phyloP scores from a whole-genome alignment of 768 basidiomycete species.

The Hypholoma sublateritium region DNA sequence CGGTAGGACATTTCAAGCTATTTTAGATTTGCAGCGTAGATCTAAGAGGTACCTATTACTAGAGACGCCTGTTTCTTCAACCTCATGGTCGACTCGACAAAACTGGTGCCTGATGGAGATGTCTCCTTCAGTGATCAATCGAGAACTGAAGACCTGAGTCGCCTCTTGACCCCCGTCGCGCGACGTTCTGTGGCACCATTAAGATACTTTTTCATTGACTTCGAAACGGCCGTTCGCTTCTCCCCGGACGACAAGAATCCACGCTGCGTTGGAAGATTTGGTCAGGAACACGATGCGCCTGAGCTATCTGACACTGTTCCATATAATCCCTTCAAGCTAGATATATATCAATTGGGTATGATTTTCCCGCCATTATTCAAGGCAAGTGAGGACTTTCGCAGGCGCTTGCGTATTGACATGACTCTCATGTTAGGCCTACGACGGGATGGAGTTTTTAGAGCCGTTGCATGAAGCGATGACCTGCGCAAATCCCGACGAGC shows the following conservation, averaged over 20 bases:
- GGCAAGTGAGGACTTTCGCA: not conserved
- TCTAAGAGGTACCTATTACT: not conserved
- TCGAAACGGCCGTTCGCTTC: constrained; percentile 14
- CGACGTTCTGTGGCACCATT: constrained; percentile 20
- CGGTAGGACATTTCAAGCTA: not conserved
- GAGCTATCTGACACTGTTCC: constrained; percentile 20
- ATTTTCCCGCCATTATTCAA: constrained; percentile 3
- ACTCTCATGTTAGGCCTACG: not conserved
- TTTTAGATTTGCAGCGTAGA: not conserved
- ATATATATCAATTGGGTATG: constrained; percentile 25
- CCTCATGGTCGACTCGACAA: constrained; percentile 15
- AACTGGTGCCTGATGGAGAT: constrained; percentile 11
- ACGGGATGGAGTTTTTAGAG: not conserved
- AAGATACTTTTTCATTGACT: constrained; percentile 28
- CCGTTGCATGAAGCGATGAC: constrained; percentile 6
- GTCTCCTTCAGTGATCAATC: not conserved
- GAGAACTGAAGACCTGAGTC: not conserved
- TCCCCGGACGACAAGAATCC: not conserved
- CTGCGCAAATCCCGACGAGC: not conserved
- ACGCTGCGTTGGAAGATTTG: constrained; percentile 6
- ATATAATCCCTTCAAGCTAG: constrained; percentile 27
- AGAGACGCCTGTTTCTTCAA: constrained; percentile 14
- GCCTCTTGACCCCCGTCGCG: not conserved
- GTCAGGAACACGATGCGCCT: constrained; percentile 23
- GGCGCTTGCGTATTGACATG: not conserved